Percentiles rank a stretch among this genome's conserved stretches.
phyloP scores from a whole-genome alignment of 2,329 filamentous ascomycete genomes.

The Penicillium polonicum region DNA sequence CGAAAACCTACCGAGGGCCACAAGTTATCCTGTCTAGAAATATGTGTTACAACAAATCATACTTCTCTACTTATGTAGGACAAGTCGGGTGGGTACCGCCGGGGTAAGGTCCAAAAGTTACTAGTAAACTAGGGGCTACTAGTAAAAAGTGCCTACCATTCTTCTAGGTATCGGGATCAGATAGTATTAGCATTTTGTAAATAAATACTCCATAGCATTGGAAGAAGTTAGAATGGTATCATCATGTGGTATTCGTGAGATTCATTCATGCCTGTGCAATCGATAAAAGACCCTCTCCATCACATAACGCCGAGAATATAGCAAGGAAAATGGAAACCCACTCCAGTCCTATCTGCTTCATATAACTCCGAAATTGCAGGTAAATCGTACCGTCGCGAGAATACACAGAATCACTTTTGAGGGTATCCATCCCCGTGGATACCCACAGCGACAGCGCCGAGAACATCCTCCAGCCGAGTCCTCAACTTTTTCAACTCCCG shows the following conservation, averaged over 20 bases:
- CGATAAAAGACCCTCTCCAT: neutral
- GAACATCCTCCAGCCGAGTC: constrained; percentile 43
- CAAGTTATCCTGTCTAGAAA: too few relatives aligned
- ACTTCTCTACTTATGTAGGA: too few relatives aligned
- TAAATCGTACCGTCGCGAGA: neutral
- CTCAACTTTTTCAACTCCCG: constrained; percentile 44
- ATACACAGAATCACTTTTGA: constrained; percentile 2
- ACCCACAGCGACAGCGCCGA: constrained; percentile 42
- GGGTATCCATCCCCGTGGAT: constrained; percentile 30
- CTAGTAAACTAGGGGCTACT: too few relatives aligned
- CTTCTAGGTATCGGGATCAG: neutral
- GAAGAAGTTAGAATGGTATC: neutral
- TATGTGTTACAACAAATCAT: too few relatives aligned
- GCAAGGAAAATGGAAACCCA: neutral
- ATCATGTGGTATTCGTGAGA: neutral
- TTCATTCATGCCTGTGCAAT: constrained; percentile 5
- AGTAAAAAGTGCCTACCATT: too few relatives aligned
- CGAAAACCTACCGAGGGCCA: too few relatives aligned
- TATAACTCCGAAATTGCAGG: neutral
- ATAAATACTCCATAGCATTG: neutral
- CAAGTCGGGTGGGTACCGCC: too few relatives aligned
- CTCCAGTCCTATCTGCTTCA: neutral
- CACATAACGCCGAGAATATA: constrained; percentile 5
- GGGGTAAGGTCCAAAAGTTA: too few relatives aligned
- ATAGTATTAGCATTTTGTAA: neutral